Evolutionary conservation across 345 rosid species (phyloP).

Genomic region (Zanthoxylum bungeanum): DNA sequence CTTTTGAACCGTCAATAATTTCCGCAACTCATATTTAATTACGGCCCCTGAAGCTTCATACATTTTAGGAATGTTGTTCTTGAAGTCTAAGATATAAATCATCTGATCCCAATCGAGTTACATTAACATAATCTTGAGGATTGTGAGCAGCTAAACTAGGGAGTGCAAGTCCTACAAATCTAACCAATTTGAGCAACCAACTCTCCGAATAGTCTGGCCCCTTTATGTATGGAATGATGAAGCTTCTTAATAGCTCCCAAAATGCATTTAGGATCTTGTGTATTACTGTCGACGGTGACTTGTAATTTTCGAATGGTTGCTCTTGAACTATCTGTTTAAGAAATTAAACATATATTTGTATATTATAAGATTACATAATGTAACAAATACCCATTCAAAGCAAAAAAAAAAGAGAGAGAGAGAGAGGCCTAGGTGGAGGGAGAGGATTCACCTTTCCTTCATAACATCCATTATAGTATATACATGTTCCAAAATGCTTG

Average conservation of each 20-base stretch:
- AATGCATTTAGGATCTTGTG: slow-evolving; percentile 28
- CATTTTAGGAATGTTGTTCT: neutral
- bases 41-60: neutral
- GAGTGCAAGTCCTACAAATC: slow-evolving; percentile 28
- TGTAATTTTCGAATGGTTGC: slow-evolving; percentile 39
- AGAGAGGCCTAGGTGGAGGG: no score
- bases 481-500: slow-evolving; percentile 67
- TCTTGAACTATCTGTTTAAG: slow-evolving; percentile 28
- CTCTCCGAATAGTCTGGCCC: slow-evolving; percentile 40
- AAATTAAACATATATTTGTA: neutral
- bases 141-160: slow-evolving; percentile 39
- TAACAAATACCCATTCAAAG: no score
- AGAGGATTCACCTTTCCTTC: slow-evolving; percentile 38
- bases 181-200: slow-evolving; percentile 25
- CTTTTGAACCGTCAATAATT: neutral
- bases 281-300: slow-evolving; percentile 18
- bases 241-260: slow-evolving; percentile 47
- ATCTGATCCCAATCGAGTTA: slow-evolving; percentile 29
- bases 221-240: slow-evolving; percentile 25
- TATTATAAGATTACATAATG: neutral
- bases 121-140: slow-evolving; percentile 37
- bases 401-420: no score
- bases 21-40: neutral
- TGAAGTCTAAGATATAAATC: neutral
- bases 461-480: slow-evolving; percentile 53